Evolutionary conservation across 78 protist genomes (phyloP).

Genomic region (Diacronema lutheri): DNA sequence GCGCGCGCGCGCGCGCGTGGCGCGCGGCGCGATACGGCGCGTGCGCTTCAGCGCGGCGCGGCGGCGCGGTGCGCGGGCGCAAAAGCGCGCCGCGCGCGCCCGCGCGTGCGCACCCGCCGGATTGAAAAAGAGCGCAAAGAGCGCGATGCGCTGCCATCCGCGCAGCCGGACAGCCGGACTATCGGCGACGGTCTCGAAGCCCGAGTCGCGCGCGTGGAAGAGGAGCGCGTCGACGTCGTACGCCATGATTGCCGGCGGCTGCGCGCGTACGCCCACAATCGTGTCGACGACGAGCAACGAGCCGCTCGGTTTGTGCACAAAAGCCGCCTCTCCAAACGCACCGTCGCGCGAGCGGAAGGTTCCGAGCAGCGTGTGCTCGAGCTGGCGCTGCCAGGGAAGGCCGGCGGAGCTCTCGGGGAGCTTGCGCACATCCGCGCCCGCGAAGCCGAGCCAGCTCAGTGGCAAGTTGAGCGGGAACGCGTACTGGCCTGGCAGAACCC

Average conservation of each 20-base stretch:
- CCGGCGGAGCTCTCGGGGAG: not conserved
- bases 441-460: not conserved
- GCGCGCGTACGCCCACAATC: not conserved
- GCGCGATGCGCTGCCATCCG: not conserved
- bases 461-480: conserved; percentile 29
- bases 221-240: conserved; percentile 7
- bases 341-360: not conserved
- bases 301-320: not conserved
- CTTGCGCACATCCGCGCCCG: not conserved
- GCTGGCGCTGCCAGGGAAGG: not conserved
- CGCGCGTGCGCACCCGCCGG: too few species aligned
- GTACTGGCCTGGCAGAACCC: not conserved
- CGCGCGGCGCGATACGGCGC: too few species aligned
- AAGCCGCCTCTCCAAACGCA: not conserved
- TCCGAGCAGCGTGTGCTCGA: not conserved
- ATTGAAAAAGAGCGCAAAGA: not conserved
- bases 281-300: not conserved
- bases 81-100: too few species aligned
- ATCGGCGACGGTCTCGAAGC: not conserved
- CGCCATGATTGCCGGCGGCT: not conserved
- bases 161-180: not conserved
- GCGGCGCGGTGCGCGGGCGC: too few species aligned
- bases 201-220: conserved; percentile 15
- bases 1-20: too few species aligned
- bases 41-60: too few species aligned